Conservation (phyloP, 805 yeast genomes). For the Blastobotrys robertii region DNA sequence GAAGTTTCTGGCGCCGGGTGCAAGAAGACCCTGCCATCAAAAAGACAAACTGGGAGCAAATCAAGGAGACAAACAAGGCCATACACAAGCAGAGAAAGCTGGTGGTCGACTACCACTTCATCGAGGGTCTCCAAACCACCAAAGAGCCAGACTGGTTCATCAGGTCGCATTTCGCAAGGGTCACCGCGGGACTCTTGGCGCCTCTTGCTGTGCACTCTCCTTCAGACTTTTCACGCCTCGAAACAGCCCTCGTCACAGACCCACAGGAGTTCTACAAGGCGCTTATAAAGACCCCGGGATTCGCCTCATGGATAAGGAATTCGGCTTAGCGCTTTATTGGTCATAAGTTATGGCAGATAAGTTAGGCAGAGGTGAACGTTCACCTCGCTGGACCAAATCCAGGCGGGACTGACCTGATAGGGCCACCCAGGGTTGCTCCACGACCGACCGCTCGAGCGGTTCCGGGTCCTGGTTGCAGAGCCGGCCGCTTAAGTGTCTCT, state of each 20-base stretch:
- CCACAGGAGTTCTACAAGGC: conserved; percentile 9
- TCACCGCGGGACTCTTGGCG: conserved; percentile 14
- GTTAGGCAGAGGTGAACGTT: no score
- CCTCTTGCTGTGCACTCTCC: conserved; percentile 10
- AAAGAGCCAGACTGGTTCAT: conserved; percentile 7
- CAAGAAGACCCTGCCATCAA: background rate
- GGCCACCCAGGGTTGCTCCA: conserved; percentile 1
- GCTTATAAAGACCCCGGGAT: conserved; percentile 6
- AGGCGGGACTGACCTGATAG: conserved; percentile 18
- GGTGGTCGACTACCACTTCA: conserved; percentile 9
- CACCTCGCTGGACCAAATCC: conserved; percentile 34
- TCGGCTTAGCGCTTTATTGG: background rate
- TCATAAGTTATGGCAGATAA: no score
- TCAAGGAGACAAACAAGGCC: conserved; percentile 6
- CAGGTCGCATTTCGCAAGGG: conserved; percentile 15
- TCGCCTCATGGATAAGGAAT: conserved; percentile 28
- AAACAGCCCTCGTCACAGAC: background rate
- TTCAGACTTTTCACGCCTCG: background rate
- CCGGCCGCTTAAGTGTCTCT: conserved; percentile 31
- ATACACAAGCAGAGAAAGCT: conserved; percentile 5
- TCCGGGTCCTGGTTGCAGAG: conserved; percentile 28
- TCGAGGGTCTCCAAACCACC: background rate
- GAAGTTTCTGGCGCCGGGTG: background rate
- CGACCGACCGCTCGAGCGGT: conserved; percentile 26
- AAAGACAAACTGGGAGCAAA: conserved; percentile 3